A percentile compares a stretch with the other conserved stretches of the same genome.
phyloP scores from a whole-genome alignment of 2,329 filamentous ascomycete genomes.

The Beauveria bassiana region DNA sequence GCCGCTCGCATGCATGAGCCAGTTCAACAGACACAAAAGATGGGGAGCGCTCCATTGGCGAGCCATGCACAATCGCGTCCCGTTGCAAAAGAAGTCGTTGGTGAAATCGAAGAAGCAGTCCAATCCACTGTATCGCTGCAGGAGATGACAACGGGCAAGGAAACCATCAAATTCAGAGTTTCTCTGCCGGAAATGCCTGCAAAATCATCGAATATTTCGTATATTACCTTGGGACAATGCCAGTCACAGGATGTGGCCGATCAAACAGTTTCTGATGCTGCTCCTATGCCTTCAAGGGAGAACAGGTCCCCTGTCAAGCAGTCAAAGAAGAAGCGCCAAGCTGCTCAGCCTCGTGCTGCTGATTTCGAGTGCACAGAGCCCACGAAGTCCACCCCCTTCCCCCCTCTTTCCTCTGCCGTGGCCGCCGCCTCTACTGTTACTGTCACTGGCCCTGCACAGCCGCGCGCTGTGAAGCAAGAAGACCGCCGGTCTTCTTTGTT shows the following conservation, averaged over 20 bases:
- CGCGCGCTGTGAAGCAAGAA: neutral
- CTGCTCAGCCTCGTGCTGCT: neutral
- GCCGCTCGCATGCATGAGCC: neutral
- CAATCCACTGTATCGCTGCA: neutral
- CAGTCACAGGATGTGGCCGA: neutral
- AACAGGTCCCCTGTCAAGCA: neutral
- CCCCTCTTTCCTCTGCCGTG: neutral
- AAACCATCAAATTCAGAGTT: neutral
- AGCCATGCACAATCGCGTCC: neutral
- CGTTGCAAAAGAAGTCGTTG: neutral
- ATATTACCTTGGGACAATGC: neutral
- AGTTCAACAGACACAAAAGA: neutral
- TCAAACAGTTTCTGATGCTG: neutral
- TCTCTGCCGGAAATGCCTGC: neutral
- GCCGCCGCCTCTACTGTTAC: neutral
- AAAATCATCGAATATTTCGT: no score
- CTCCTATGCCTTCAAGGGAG: neutral
- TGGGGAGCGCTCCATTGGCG: neutral
- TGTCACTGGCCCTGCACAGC: neutral
- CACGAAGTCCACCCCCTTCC: neutral
- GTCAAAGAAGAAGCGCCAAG: neutral
- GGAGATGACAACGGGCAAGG: neutral
- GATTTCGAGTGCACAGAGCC: neutral
- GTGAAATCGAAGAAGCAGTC: neutral
- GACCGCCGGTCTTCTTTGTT: conserved; percentile 16